These are phyloP conservation scores for Penicillium hesseltinei DNA, from an alignment of 2,329 filamentous ascomycete species.

Conservation along the genomic window DNA sequence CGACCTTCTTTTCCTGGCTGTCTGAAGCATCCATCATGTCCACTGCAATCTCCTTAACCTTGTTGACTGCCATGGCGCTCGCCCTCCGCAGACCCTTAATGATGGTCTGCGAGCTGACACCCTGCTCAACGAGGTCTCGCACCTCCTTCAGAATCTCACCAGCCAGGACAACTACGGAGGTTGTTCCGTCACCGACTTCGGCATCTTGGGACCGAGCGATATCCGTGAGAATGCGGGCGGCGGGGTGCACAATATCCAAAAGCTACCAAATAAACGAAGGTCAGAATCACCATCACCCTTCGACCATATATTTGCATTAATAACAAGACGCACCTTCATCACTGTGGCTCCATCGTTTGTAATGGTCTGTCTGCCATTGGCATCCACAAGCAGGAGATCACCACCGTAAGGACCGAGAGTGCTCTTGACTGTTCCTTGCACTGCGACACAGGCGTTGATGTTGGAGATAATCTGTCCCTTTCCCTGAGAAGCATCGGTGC, in stretches of 20 bases:
- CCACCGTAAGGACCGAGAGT: conserved; percentile 96
- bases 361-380: conserved; percentile 93
- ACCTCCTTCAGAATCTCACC: conserved; percentile 97
- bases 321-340: conserved; percentile 72
- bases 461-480: conserved; percentile 96
- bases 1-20: conserved; percentile 81
- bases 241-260: conserved; percentile 96
- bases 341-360: conserved; percentile 99
- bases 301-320: background rate
- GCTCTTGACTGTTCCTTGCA: conserved; percentile 92
- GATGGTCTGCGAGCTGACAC: conserved; percentile 95
- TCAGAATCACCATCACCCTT: conserved; percentile 2
- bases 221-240: conserved; percentile 93
- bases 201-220: conserved; percentile 98
- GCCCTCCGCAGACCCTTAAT: conserved; percentile 93
- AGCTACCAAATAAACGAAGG: conserved; percentile 55
- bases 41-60: conserved; percentile 96
- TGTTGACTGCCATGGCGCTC: conserved; percentile 89
- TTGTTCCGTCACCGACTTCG: conserved; percentile 97
- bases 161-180: conserved; percentile 94
- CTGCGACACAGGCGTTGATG: conserved; percentile 95
- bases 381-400: conserved; percentile 91
- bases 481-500: conserved; percentile 95
- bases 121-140: conserved; percentile 93
- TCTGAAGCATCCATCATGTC: conserved; percentile 63